Evolutionary conservation across 345 rosid species (phyloP), one percentile per base, ranked within the genome.

Genomic region (Isatis tinctoria): DNA sequence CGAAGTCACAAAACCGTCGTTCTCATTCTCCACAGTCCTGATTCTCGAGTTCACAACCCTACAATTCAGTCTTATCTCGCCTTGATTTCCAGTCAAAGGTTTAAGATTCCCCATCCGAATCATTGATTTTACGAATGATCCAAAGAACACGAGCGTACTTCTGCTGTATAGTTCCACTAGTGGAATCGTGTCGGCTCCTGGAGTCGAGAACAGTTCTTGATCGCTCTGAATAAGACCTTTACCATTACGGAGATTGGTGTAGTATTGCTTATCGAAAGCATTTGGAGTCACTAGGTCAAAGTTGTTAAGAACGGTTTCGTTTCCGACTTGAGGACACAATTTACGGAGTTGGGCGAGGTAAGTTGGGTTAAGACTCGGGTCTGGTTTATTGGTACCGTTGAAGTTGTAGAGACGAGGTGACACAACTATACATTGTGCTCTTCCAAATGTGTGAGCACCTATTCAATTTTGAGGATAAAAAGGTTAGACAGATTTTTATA

Each of bases 401-500:
- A 87, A 89, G 69, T 85, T 72, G 80, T 76, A 87, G 5, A 89
- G 76, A 2, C 95, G 82, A 8, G 8, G 10, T 1, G 2, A 2
- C 59, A 89, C 83, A 3, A 75, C 71, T 10, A 28, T 20, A 30
- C 91, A 89, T 53, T 67, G 82, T 16, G 90, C 87, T 69, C 85
- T 69, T 18, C 95, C 95, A 76, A 87, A 85, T 17, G 95, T 89
- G 75, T 89, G 91, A 10, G 77, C 95, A 62, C 91, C 91, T 89
- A 68, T 10, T 69, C 14, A 74, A 54, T 53, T 75, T 51, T 26
- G 37, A 67, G 33, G 22, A 63, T 4, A 40, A 10, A 17, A 10
- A 10, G 9, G 3, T 17, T 35, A 58, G 41, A 33, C 17, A 58
- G 5, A 33, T 17, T 16, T 12, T 16, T n/a, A n/a, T n/a, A n/a